Evolutionary conservation across 2,329 filamentous ascomycete genomes (phyloP), one percentile per base, ranked within the genome.

Genomic region (Sporothrix inflata): DNA sequence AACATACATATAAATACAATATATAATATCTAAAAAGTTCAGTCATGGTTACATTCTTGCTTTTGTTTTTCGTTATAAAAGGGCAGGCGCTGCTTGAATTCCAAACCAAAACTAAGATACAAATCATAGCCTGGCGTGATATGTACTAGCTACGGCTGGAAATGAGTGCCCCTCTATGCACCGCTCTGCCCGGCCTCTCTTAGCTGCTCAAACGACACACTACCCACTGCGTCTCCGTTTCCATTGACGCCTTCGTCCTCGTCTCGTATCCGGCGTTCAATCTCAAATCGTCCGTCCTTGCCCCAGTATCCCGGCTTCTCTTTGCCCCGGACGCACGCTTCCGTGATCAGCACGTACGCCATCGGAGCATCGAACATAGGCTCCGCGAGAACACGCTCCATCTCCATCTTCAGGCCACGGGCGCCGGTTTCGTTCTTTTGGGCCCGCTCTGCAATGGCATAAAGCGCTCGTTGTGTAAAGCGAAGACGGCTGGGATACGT

Each of bases 291-390:
- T 1, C 92, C 88, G 16, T 92, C 92, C 74, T 92, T 90, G 1
- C 90, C 91, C 88, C 88, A 91, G 75, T 89, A 90, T 0, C 81
- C 81, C 1, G 84, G 84, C 80, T 86, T 89, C 76, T 90, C 89
- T 30, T 85, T 84, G 14, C 91, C 89, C 24, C 84, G 84, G 1
- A 92, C 91, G 42, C 91, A 91, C 1, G 83, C 86, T 78, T 94
- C 90, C 0, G 91, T 93, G 55, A 94, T 88, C 9, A 94, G 84
- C 1, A 94, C 91, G 76, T 92, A 93, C 27, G 91, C 89, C 75
- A 91, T 90, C 4, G 93, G 93, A 0, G 91, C 90, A 77, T 94
- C 91, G 78, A 93, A 95, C 88, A 94, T 94, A 42, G 92, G 89
- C 80, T 94, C 92, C 3, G 90, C 90, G 12, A 95, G 83, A 8